Percentiles rank a stretch among this genome's conserved stretches.
These are phyloP conservation scores for Blakeslea trispora DNA, from an alignment of 371 early-diverging fungal genomes.

Conservation along the genomic window DNA sequence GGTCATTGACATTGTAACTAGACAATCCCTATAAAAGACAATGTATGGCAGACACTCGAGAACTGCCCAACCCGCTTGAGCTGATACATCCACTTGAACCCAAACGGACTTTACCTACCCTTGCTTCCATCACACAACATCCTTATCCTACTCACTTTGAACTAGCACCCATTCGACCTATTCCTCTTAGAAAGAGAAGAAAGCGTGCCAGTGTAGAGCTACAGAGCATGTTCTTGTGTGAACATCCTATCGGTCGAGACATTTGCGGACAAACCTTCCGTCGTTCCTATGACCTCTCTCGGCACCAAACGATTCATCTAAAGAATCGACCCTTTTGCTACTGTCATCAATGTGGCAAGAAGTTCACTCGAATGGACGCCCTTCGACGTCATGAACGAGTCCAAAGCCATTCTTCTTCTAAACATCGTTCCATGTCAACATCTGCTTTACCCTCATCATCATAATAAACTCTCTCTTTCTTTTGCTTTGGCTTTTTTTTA, in stretches of 20 bases:
- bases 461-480: neutral
- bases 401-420: constrained; percentile 35
- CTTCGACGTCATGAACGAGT: constrained; percentile 51
- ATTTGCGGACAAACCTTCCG: constrained; percentile 47
- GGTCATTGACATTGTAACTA: too few species aligned
- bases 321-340: constrained; percentile 47
- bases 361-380: constrained; percentile 52
- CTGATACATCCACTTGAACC: constrained; percentile 10
- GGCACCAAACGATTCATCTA: constrained; percentile 50
- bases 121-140: constrained; percentile 21
- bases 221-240: constrained; percentile 29
- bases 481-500: constrained; percentile 7
- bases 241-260: constrained; percentile 31
- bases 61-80: constrained; percentile 29
- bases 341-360: constrained; percentile 47
- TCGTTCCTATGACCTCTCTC: constrained; percentile 46
- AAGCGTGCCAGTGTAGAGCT: constrained; percentile 4
- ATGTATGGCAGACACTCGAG: constrained; percentile 9
- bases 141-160: constrained; percentile 2
- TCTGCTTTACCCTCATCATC: neutral
- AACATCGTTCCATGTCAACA: constrained; percentile 15
- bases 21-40: too few species aligned
- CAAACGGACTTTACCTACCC: constrained; percentile 22
- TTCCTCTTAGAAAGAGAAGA: constrained; percentile 2
- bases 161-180: constrained; percentile 22